A percentile compares a stretch with the other conserved stretches of the same genome.
Conservation (phyloP, 495 filamentous ascomycete species). For the Achaetomiella virescens region DNA sequence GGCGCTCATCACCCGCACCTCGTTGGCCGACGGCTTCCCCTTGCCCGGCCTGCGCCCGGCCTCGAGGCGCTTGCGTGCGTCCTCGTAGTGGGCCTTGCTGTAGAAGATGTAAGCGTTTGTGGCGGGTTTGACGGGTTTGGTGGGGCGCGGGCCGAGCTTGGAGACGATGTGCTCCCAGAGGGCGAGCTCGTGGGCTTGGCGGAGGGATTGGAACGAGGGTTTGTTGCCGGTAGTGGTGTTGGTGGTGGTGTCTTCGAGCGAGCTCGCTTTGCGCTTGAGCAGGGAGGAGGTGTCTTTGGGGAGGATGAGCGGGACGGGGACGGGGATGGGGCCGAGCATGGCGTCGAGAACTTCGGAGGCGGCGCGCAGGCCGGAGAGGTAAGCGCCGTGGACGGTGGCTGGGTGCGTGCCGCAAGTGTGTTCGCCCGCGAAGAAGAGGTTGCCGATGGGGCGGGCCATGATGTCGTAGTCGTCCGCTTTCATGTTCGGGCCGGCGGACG, state of each 20-base stretch:
- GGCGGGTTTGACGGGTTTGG: slow-evolving; percentile 60
- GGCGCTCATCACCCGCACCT: slow-evolving; percentile 74
- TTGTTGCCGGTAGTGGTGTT: slow-evolving; percentile 15
- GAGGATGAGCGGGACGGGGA: slow-evolving; percentile 67
- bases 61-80: slow-evolving; percentile 66
- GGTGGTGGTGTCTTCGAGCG: slow-evolving; percentile 7
- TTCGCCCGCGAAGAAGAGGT: slow-evolving; percentile 94
- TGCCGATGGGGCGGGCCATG: slow-evolving; percentile 81
- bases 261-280: slow-evolving; percentile 51
- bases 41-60: slow-evolving; percentile 57
- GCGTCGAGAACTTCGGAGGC: slow-evolving; percentile 77
- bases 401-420: slow-evolving; percentile 93
- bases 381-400: slow-evolving; percentile 94
- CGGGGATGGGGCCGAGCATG: slow-evolving; percentile 71
- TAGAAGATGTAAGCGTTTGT: slow-evolving; percentile 71
- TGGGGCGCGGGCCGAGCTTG: slow-evolving; percentile 66
- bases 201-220: slow-evolving; percentile 48
- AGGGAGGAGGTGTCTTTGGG: slow-evolving; percentile 48
- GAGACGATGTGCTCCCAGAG: slow-evolving; percentile 61
- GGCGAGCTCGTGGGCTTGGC: slow-evolving; percentile 66
- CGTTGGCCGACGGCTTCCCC: slow-evolving; percentile 64
- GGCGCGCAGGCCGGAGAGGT: slow-evolving; percentile 83
- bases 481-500: slow-evolving; percentile 77
- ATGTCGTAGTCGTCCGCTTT: slow-evolving; percentile 83
- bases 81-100: slow-evolving; percentile 73